phyloP scores from a whole-genome alignment of 1,139 yeast genomes.

The Lizanozyma gosingica region DNA sequence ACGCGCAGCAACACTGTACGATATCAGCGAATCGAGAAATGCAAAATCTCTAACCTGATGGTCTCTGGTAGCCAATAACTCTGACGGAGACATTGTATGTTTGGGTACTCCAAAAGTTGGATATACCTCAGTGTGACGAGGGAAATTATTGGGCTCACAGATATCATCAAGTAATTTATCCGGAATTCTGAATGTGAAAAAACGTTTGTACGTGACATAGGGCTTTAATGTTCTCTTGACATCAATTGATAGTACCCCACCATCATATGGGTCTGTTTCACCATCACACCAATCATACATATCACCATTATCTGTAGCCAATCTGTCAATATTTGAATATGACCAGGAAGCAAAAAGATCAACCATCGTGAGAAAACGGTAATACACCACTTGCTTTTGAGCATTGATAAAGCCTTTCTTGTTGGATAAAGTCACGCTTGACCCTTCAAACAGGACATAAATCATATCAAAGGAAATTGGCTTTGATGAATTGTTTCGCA shows the following conservation, averaged over 20 bases:
- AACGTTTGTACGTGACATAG: conserved; percentile 25
- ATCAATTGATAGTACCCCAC: conserved; percentile 23
- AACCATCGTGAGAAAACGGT: conserved; percentile 29
- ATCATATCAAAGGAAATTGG: conserved; percentile 48
- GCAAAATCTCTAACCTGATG: conserved; percentile 22
- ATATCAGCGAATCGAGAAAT: conserved; percentile 24
- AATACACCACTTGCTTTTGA: conserved; percentile 7
- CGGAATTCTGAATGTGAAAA: conserved; percentile 35
- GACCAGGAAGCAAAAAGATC: conserved; percentile 42
- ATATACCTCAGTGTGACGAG: conserved; percentile 28
- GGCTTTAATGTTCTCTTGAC: conserved; percentile 25
- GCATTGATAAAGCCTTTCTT: not conserved
- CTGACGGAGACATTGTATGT: conserved; percentile 12
- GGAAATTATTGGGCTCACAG: conserved; percentile 26
- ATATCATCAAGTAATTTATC: conserved; percentile 29
- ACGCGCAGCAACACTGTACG: conserved; percentile 31
- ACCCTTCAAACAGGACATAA: conserved; percentile 50
- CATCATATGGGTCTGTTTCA: conserved; percentile 37
- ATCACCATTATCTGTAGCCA: conserved; percentile 37
- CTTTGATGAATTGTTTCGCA: conserved; percentile 31
- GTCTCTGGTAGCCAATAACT: conserved; percentile 16
- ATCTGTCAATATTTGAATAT: conserved; percentile 36
- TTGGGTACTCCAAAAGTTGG: conserved; percentile 28
- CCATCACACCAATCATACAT: conserved; percentile 45
- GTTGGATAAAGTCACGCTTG: not conserved